These are phyloP conservation scores for Chaetomium olivaceum DNA, from an alignment of 2,329 filamentous ascomycete genomes.

Conservation along the genomic window DNA sequence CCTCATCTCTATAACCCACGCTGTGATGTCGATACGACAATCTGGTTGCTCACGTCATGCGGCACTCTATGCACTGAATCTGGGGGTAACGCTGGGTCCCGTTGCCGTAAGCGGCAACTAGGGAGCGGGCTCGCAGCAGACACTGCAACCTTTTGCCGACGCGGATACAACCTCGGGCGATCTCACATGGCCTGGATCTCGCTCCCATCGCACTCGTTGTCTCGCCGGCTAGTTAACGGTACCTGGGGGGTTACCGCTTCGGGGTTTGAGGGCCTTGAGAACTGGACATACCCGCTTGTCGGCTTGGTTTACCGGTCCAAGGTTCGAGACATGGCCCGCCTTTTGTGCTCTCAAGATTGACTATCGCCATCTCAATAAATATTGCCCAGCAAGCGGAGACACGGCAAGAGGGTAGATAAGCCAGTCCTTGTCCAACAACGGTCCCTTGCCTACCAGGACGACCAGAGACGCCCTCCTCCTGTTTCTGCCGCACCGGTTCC, in stretches of 20 bases:
- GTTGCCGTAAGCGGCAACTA: conserved; percentile 5
- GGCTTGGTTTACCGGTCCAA: neutral
- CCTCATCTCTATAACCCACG: conserved; percentile 12
- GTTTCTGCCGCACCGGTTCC: neutral
- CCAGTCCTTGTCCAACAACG: conserved; percentile 5
- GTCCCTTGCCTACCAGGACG: neutral
- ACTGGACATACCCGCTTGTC: neutral
- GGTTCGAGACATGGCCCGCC: neutral
- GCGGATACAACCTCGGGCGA: neutral
- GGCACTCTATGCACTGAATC: neutral
- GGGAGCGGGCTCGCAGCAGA: neutral
- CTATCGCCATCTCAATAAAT: conserved; percentile 21
- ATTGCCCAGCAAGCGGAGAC: conserved; percentile 3
- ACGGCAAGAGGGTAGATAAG: conserved; percentile 24
- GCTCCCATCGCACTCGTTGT: neutral
- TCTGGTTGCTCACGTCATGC: neutral
- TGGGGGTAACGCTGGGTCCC: neutral
- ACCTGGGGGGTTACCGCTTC: neutral
- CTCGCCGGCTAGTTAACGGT: neutral
- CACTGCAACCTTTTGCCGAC: neutral
- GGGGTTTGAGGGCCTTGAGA: neutral
- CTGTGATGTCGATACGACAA: neutral
- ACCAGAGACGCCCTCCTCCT: neutral
- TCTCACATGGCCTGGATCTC: neutral
- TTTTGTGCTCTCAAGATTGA: conserved; percentile 12